Conservation (phyloP, 2,329 filamentous ascomycete species). For the Epichloe gansuensis region DNA sequence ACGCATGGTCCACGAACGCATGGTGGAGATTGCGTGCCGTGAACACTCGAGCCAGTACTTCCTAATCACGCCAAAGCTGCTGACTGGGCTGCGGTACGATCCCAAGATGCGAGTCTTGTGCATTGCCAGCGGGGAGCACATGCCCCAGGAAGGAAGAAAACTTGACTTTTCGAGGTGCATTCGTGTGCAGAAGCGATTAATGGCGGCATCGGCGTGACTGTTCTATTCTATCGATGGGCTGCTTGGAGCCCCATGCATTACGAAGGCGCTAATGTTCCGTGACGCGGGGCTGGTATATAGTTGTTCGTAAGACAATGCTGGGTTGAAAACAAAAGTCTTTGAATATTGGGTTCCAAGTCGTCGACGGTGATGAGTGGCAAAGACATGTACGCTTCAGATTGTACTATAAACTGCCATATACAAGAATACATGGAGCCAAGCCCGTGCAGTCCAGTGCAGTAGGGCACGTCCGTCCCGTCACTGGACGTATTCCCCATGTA, state of each 20-base stretch:
- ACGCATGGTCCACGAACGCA: conserved; percentile 92
- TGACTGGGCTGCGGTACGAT: conserved; percentile 77
- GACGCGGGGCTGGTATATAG: too few relatives aligned
- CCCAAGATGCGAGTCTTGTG: conserved; percentile 85
- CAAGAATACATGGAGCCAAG: too few relatives aligned
- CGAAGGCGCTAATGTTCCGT: neutral
- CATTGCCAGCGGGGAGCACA: conserved; percentile 78
- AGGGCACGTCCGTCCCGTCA: too few relatives aligned
- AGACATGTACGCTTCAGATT: too few relatives aligned
- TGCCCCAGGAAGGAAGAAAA: conserved; percentile 41
- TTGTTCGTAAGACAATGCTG: too few relatives aligned
- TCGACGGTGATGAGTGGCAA: too few relatives aligned
- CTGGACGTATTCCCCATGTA: too few relatives aligned
- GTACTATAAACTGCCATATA: too few relatives aligned
- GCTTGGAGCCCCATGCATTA: neutral
- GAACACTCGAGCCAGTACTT: conserved; percentile 81
- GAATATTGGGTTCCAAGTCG: too few relatives aligned
- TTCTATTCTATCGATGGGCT: neutral
- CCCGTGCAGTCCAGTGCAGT: too few relatives aligned
- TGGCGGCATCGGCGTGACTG: conserved; percentile 22
- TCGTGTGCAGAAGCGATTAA: conserved; percentile 28
- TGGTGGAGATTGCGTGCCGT: conserved; percentile 93
- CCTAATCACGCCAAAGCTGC: conserved; percentile 90
- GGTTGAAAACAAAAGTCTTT: too few relatives aligned
- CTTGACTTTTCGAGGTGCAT: conserved; percentile 37